Base-by-base conservation (phyloP, 495 filamentous ascomycete genomes). In the Aspergillus olivimuriae region DNA sequence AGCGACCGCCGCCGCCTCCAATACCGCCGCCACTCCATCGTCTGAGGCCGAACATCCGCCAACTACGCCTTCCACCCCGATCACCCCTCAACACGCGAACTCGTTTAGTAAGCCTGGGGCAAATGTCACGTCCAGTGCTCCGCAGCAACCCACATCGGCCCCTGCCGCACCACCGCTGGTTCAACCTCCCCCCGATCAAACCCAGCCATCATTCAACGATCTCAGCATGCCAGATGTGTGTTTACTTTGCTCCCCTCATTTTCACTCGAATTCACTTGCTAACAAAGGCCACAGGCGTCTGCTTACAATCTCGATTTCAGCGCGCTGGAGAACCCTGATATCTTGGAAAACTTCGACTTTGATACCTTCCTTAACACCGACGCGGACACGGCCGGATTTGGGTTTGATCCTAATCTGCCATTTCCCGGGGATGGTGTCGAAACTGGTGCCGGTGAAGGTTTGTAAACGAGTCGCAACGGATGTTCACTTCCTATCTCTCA, bases 261-360 rank as follows among this genome's bases (percentile, higher is more conserved):
- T 72, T 21, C 28, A 22, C 21, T 9, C 2, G 39, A 18, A 21
- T 47, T 36, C n/a, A 6, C 12, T 28, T 34, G 44, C 58, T 57
- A 45, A 50, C 43, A 45, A 44, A 40, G 12, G 14, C 33, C 48
- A 16, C 37, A 67, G 63, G 14, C 55, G 34, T 58, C 45, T 40
- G 43, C 59, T 32, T 72, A 74, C 61, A 75, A 62, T 33, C 72
- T 86, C 57, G 80, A 83, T 42, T 86, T 87, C 56, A 73, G 72
- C 51, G 55, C 61, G 34, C 62, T 85, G 53, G 73, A 78, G 41
- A 77, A 73, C 21, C 67, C 68, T 34, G 76, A 90, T 59, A 83
- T 94, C n/a, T 69, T 97, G 37, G 83, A 88, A 56, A 85, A 86
- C 53, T 97, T 97, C 52, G 91, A 97, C 62, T 97, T 97, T 61